Conservation (phyloP, 306 rosid genomes). For the Vicia sativa region DNA sequence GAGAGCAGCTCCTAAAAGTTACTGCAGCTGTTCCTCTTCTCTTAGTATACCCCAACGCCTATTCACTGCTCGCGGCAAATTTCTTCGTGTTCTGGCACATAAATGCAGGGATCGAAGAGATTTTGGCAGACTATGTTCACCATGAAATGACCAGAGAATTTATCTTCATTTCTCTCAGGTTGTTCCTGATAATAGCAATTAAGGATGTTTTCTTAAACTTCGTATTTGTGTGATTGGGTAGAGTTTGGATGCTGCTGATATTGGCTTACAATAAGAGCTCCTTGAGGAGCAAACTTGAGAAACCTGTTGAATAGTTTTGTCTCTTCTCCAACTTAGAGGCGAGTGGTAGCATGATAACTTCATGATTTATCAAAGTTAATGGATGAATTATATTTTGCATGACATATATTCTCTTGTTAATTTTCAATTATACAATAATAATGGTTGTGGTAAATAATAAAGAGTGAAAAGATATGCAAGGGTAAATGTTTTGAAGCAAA, state of each 20-base stretch:
- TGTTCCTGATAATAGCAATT: conserved; percentile 48
- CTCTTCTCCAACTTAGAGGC: conserved; percentile 27
- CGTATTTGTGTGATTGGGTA: conserved; percentile 39
- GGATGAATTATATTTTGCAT: conserved; percentile 24
- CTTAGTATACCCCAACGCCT: conserved; percentile 41
- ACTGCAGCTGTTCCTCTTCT: conserved; percentile 41
- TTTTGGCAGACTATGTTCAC: conserved; percentile 50
- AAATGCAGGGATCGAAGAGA: conserved; percentile 43
- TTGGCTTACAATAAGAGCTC: conserved; percentile 37
- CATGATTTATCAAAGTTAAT: conserved; percentile 28
- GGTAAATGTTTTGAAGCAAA: background rate
- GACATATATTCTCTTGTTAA: background rate
- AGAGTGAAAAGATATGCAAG: background rate
- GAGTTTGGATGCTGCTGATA: conserved; percentile 22
- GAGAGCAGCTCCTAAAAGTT: conserved; percentile 45
- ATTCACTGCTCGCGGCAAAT: conserved; percentile 42
- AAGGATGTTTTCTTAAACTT: conserved; percentile 46
- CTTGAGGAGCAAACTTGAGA: conserved; percentile 35
- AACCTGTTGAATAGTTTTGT: conserved; percentile 24
- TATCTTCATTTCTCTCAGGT: conserved; percentile 35
- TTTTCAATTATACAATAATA: background rate
- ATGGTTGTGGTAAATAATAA: background rate
- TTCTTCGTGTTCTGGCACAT: conserved; percentile 44
- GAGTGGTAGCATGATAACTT: conserved; percentile 22
- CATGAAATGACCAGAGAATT: conserved; percentile 48